Evolutionary conservation across 139 green algal genomes (phyloP).

Genomic region (Diplosphaera chodatii): DNA sequence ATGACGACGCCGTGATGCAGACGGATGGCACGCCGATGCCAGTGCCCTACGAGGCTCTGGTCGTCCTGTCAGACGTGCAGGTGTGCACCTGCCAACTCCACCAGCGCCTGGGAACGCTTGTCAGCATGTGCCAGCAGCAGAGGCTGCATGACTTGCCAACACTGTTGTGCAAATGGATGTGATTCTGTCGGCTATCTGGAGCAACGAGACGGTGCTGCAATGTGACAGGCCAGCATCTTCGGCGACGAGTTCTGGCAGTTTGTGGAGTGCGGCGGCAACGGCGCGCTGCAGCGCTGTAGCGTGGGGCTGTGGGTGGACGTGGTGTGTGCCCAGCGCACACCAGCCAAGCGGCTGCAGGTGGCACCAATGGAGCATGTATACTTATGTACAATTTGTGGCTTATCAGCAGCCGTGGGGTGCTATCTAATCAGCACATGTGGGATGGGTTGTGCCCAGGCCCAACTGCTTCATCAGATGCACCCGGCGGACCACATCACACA

Average conservation of each 20-base stretch:
- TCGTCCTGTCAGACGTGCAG: background rate
- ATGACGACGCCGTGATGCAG: background rate
- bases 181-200: too few relatives aligned
- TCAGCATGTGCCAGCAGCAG: too few relatives aligned
- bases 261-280: background rate
- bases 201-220: too few relatives aligned
- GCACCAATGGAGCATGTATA: too few relatives aligned
- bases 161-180: too few relatives aligned
- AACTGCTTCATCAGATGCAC: too few relatives aligned
- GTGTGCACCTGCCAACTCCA: too few relatives aligned
- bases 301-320: slow-evolving; percentile 16
- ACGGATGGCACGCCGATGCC: background rate
- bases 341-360: slow-evolving; percentile 1
- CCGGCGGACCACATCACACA: too few relatives aligned
- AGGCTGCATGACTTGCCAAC: too few relatives aligned
- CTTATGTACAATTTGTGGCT: too few relatives aligned
- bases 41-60: background rate
- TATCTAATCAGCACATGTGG: background rate
- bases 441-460: too few relatives aligned
- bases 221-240: slow-evolving; percentile 1
- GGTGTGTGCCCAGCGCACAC: slow-evolving; percentile 16
- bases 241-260: slow-evolving; percentile 26
- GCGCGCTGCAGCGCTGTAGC: slow-evolving; percentile 14
- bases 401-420: background rate
- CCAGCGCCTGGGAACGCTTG: too few relatives aligned